Evolutionary conservation across 208 protist species (phyloP).

Genomic region (Sergeia podlipaevii): DNA sequence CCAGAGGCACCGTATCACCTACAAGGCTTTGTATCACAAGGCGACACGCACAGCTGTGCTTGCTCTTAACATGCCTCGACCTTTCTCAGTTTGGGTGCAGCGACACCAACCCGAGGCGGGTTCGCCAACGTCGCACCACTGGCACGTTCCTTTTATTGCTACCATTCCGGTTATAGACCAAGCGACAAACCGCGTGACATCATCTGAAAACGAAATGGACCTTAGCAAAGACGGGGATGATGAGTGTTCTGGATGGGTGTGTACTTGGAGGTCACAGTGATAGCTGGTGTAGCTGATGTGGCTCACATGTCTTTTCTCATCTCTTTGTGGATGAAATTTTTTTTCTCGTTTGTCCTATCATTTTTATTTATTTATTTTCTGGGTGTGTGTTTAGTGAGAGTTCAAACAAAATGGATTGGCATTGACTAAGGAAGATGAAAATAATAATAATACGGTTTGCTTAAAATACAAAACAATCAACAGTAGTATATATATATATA

Average conservation of each 20-base stretch:
- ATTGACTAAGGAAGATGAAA: no score
- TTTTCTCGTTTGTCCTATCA: no score
- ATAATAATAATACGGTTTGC: no score
- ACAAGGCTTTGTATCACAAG: constrained; percentile 52
- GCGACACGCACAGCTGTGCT: constrained; percentile 23
- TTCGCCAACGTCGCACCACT: constrained; percentile 19
- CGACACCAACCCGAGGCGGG: constrained; percentile 12
- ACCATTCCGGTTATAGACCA: constrained; percentile 62
- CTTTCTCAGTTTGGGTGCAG: constrained; percentile 83
- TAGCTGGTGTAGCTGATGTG: no score
- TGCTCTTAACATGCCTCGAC: constrained; percentile 26
- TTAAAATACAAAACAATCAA: no score
- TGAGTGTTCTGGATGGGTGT: constrained; percentile 73
- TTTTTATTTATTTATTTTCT: no score
- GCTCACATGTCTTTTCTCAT: no score
- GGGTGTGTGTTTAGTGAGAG: no score
- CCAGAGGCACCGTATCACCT: constrained; percentile 78
- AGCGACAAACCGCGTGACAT: constrained; percentile 49
- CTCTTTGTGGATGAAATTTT: no score
- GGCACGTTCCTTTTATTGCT: constrained; percentile 76
- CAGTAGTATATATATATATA: no score
- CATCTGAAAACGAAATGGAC: constrained; percentile 34
- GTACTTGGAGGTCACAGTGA: constrained; percentile 34
- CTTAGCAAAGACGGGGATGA: constrained; percentile 83
- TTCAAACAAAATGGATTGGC: no score